Base-by-base conservation (phyloP, 1,139 yeast species). In the Torulaspora pretoriensis region DNA sequence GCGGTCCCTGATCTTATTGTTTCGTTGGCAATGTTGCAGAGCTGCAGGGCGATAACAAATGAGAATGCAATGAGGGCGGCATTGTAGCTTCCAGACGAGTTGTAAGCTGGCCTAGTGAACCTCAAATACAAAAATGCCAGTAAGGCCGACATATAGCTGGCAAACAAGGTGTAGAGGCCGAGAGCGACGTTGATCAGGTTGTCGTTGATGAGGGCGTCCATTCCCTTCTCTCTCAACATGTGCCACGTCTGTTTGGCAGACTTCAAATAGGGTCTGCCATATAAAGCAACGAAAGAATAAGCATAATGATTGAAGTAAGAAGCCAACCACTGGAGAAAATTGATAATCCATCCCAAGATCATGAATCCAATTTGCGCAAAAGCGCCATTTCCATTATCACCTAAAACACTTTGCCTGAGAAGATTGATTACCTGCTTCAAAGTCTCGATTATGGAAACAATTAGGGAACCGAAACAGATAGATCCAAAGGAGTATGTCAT, bases 241-340 rank as follows among this genome's bases (percentile, higher is more conserved):
- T 81, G 78, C 79, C 90, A 84, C 1, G 97, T 85, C 50, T 87
- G 94, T 56, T 74, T 82, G 1, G 96, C 94, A 0, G 94, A 81
- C 26, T 73, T 72, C 42, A 86, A 61, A 60, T 89, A 90, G 29
- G 80, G 73, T 58, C 83, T 83, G 45, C 97, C 97, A 63, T 88
- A 90, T 34, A 90, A 74, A 0, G 96, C 95, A 58, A 90, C 75
- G 59, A 83, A 88, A 31, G 94, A 83, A 64, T 85, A 87, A 9
- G 97, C 95, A 61, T 88, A 90, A 61, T 85, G 92, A 68, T 90
- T 89, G 70, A 90, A 89, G 71, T 86, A 90, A 54, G 81, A 75
- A 22, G 86, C 85, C 57, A 84, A 60, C 88, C 96, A 85, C 55
- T 87, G 88, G 40, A 89, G 65, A 42, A 84, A 70, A 8, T 80